phyloP scores from a whole-genome alignment of 106 monocot species.

The Amphibolis antarctica region DNA sequence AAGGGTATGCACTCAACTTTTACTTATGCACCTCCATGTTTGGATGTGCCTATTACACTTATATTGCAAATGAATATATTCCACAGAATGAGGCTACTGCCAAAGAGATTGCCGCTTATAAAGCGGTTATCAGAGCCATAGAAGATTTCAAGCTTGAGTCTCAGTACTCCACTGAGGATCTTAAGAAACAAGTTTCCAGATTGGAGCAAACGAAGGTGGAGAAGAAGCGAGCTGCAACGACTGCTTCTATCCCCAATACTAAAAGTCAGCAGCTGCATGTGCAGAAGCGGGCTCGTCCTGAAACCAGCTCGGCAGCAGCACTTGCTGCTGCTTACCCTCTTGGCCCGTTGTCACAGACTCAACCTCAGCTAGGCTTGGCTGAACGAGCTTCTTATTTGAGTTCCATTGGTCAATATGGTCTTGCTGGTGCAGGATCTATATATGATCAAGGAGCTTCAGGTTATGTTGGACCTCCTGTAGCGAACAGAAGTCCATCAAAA shows the following conservation, averaged over 20 bases:
- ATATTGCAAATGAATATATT: slow-evolving; percentile 1
- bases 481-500: slow-evolving; percentile 17
- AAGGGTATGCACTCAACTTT: slow-evolving; percentile 20
- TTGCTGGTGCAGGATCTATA: slow-evolving; percentile 9
- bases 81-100: slow-evolving; percentile 50
- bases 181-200: slow-evolving; percentile 31
- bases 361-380: slow-evolving; percentile 10
- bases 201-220: slow-evolving; percentile 35
- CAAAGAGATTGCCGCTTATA: slow-evolving; percentile 43
- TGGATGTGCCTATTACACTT: not conserved
- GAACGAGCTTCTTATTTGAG: slow-evolving; percentile 27
- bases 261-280: slow-evolving; percentile 22
- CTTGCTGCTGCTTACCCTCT: slow-evolving; percentile 5
- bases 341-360: slow-evolving; percentile 6
- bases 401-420: slow-evolving; percentile 22
- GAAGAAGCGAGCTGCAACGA: slow-evolving; percentile 19
- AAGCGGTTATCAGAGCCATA: slow-evolving; percentile 31
- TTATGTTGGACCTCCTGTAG: slow-evolving; percentile 12
- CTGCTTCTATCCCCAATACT: slow-evolving; percentile 10
- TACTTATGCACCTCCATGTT: not conserved
- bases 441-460: slow-evolving; percentile 17
- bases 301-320: slow-evolving; percentile 1
- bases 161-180: slow-evolving; percentile 29
- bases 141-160: slow-evolving; percentile 51
- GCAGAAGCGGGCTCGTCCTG: slow-evolving; percentile 27